Evolutionary conservation across 2,329 filamentous ascomycete species (phyloP), one percentile per base, ranked within the genome.

Genomic region (Sporothrix brunneoviolacea): DNA sequence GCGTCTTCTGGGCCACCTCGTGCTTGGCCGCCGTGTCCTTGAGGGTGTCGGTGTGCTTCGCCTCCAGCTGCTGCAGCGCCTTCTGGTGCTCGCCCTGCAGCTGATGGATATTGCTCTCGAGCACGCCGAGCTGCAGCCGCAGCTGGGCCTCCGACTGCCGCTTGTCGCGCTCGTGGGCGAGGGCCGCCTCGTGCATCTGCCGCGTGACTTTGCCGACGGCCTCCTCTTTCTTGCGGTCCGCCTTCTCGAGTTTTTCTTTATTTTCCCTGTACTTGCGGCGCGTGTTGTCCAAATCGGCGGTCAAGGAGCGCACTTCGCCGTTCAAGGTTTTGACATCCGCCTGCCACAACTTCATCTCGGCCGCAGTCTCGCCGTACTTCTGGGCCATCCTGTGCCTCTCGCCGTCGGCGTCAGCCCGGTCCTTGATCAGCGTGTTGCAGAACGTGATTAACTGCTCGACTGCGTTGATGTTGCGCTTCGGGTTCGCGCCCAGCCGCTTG

Each of bases 261-360:
- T 35, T 45, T n/a, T 46, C 41, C 35, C 18, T n/a, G 35, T 39
- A 36, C 36, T 45, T 45, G 41, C 41, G 24, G 18, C 28, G 48
- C 19, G 19, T 16, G 37, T 27, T 35, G 12, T 38, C 38, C 9
- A 32, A 13, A 9, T 43, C 47, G 13, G 22, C 8, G 32, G 21
- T n/a, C 8, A 27, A 28, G 27, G 16, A 21, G 36, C 36, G 36
- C 37, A 16, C 28, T 8, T 28, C 28, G 38, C 35, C 35, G 38
- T 42, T 19, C 21, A 28, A 38, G 4, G 42, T 45, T 27, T 52
- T 52, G 39, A 49, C 40, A 13, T 49, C 38, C 15, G 10, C 8
- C 8, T 21, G 38, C 38, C 42, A 21, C 4, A 42, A 42, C 30
- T 49, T 49, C 19, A 49, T 42, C 32, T 49, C 47, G 12, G 47